Evolutionary conservation across 2,329 filamentous ascomycete species (phyloP).

Genomic region (Torrubiella hemipterigena): DNA sequence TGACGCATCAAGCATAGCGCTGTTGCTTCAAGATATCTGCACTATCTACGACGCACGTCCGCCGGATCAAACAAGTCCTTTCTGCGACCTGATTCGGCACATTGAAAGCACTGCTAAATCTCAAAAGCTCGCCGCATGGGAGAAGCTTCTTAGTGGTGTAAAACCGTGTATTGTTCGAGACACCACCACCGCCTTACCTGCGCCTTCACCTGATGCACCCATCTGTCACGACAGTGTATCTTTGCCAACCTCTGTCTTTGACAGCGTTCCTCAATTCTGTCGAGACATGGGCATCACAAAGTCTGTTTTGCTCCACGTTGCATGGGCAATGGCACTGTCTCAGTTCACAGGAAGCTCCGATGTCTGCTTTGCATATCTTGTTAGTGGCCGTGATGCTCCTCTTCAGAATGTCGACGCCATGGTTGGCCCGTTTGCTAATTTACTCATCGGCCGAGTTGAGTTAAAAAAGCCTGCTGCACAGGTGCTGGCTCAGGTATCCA

Average conservation of each 20-base stretch:
- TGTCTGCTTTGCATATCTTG: constrained; percentile 3
- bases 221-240: constrained; percentile 23
- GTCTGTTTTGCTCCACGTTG: constrained; percentile 8
- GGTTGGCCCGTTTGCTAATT: constrained; percentile 1
- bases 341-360: not conserved
- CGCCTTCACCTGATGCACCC: no score
- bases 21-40: no score
- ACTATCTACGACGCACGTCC: no score
- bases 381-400: not conserved
- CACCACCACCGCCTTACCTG: no score
- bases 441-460: not conserved
- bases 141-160: no score
- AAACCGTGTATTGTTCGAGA: no score
- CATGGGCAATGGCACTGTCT: constrained; percentile 5
- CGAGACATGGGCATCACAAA: not conserved
- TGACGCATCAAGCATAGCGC: no score
- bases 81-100: no score
- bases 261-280: not conserved
- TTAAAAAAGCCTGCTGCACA: not conserved
- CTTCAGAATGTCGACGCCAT: not conserved
- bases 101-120: no score
- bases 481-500: not conserved
- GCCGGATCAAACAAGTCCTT: no score
- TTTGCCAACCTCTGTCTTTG: not conserved
- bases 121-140: no score